phyloP scores from a whole-genome alignment of 2,329 filamentous ascomycete genomes.

The Harringtonia lauricola region DNA sequence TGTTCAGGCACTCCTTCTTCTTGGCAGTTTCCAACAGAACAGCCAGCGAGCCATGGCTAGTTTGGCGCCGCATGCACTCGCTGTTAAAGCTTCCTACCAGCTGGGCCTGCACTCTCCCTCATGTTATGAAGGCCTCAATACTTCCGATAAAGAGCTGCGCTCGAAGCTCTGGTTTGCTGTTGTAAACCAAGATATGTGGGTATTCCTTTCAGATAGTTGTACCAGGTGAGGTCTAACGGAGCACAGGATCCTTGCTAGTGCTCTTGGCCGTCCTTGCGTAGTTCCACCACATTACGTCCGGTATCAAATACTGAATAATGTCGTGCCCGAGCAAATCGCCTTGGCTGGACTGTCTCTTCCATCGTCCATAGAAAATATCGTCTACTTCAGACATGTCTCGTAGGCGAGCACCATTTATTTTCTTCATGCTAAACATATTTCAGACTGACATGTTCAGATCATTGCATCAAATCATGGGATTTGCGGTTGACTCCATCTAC shows the following conservation, averaged over 20 bases:
- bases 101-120: constrained; percentile 22
- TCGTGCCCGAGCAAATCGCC: not conserved
- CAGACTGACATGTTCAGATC: constrained; percentile 1
- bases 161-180: constrained; percentile 20
- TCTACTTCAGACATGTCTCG: constrained; percentile 7
- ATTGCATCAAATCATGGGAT: constrained; percentile 7
- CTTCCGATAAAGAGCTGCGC: constrained; percentile 16
- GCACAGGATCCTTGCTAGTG: constrained; percentile 11
- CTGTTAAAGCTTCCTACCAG: constrained; percentile 21
- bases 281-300: constrained; percentile 9
- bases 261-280: constrained; percentile 13
- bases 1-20: constrained; percentile 21
- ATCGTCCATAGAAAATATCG: constrained; percentile 1
- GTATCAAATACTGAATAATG: constrained; percentile 1
- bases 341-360: not conserved
- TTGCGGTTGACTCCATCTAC: constrained; percentile 7
- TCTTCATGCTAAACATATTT: not conserved
- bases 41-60: constrained; percentile 22
- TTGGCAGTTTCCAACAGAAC: constrained; percentile 22
- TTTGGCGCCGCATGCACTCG: constrained; percentile 18
- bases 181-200: constrained; percentile 18
- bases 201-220: not conserved
- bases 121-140: constrained; percentile 14
- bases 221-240: not conserved
- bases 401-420: not conserved